Evolutionary conservation across 2,329 filamentous ascomycete genomes (phyloP).

Genomic region (Penicillium nordicum): DNA sequence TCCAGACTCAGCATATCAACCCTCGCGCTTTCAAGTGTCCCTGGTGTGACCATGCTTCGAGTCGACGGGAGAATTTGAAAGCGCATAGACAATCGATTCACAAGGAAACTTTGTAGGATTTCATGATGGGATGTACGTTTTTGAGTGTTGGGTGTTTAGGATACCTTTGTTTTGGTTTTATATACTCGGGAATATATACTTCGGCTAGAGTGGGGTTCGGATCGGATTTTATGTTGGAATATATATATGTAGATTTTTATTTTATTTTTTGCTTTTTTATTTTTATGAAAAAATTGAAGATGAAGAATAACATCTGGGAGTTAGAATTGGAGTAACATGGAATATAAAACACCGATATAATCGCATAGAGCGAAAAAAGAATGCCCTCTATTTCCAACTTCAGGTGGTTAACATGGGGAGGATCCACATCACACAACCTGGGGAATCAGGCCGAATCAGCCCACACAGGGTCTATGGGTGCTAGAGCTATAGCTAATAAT

Average conservation of each 20-base stretch:
- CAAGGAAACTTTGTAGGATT: neutral
- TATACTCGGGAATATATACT: neutral
- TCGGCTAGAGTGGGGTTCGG: constrained; percentile 3
- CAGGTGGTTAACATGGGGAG: neutral
- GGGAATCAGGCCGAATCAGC: neutral
- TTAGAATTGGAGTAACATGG: neutral
- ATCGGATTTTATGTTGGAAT: neutral
- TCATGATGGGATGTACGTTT: neutral
- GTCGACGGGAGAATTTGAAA: constrained; percentile 6
- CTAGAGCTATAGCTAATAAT: neutral
- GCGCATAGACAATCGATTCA: constrained; percentile 2
- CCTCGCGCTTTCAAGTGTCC: constrained; percentile 4
- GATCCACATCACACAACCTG: constrained; percentile 3
- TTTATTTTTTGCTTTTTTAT: neutral
- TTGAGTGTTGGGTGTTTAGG: neutral
- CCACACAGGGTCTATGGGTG: neutral
- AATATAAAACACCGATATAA: neutral
- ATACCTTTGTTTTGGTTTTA: neutral
- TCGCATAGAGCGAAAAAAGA: neutral
- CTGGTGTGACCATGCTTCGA: neutral
- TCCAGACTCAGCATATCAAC: constrained; percentile 4
- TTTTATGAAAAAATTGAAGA: neutral
- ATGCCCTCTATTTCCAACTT: neutral
- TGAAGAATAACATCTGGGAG: neutral
- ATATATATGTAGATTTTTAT: neutral